Base-by-base conservation (phyloP, 2,329 filamentous ascomycete genomes). In the Berkeleyomyces basicola region DNA sequence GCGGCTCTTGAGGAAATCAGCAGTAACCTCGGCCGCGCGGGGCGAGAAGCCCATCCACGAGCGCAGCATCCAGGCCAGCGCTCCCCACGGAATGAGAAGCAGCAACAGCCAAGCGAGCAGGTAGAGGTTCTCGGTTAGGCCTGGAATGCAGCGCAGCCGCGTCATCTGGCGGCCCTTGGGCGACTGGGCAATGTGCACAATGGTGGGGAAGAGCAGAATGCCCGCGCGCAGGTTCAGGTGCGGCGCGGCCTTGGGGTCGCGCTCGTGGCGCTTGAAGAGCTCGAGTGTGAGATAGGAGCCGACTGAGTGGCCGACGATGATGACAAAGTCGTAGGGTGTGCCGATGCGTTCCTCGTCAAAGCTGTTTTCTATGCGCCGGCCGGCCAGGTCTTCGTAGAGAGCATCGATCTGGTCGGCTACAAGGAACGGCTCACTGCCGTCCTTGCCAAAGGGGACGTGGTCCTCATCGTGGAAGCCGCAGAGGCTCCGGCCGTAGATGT, bases 281-380 rank as follows among this genome's bases (percentile, higher is more conserved):
- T 90, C 86, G 66, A 90, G 80, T 2, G 80, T 74, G 23, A 91
- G 85, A 70, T 87, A 91, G 7, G 82, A 76, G 33, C 87, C 87
- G 0, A 91, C 84, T 0, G 86, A 89, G 71, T 91, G 87, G 3
- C 86, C 87, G 59, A 87, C 79, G 14, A 91, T 73, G 6, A 89
- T 76, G 16, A 90, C 79, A 59, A 76, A 76, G 68, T 83, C 77
- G 66, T 81, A 84, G 0, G 73, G 70, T 57, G 71, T 68, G 43
- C 72, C 74, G 46, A 71, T 66, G 1, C 68, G 67, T 4, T 70
- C 61, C 3, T 68, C 69, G 2, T 65, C 66, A 39, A 63, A 65
- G 2, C 69, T 66, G 14, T 64, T 66, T 63, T 67, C 71, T 40
- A 72, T 68, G 44, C 69, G 68, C 51, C 70, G 69, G 2, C 68